Evolutionary conservation across 179 eudicot species (phyloP), one percentile per base, ranked within the genome.

Genomic region (Spinacia oleracea): DNA sequence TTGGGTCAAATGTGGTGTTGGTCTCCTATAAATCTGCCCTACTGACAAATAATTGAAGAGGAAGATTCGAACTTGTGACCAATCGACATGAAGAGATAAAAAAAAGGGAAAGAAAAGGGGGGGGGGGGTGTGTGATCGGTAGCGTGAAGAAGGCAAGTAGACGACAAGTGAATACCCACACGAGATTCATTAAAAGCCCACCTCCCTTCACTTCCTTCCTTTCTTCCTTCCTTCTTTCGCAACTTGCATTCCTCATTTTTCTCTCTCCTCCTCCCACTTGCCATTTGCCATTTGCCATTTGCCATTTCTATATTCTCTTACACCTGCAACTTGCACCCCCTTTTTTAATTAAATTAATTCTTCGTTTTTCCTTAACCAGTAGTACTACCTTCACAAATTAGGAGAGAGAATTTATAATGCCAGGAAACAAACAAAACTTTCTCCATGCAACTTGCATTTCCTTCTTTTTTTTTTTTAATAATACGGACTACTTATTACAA

Each of bases 241-340:
- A 42, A 77, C 79, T 77, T 67, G 79, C 73, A 51, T 20, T 38
- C 40, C 35, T 34, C 60, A 16, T 40, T 67, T 67, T 45, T 38
- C 66, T 68, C 38, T 51, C 38, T 66, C 58, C 23, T 53, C 23
- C 14, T 53, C 58, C 23, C 23, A 53, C 58, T 53, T 53, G 58
- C 58, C 58, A 53, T 53, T 53, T 18, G n/a, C n/a, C n/a, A n/a
- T n/a, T n/a, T n/a, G n/a, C 23, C 23, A 53, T 23, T 53, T 53
- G 58, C 58, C 58, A 53, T 53, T 53, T 18, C n/a, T 20, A 53
- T 53, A 20, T 53, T 53, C n/a, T 59, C 59, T 75, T 75, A 21
- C 18, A 29, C 64, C 50, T 71, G 70, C 81, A 72, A 78, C 76
- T 78, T 78, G 81, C 76, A 60, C 68, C 11, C 25, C 10, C 42